These are phyloP conservation scores for Camelina hispida DNA, from an alignment of 345 rosid genomes.

Conservation along the genomic window DNA sequence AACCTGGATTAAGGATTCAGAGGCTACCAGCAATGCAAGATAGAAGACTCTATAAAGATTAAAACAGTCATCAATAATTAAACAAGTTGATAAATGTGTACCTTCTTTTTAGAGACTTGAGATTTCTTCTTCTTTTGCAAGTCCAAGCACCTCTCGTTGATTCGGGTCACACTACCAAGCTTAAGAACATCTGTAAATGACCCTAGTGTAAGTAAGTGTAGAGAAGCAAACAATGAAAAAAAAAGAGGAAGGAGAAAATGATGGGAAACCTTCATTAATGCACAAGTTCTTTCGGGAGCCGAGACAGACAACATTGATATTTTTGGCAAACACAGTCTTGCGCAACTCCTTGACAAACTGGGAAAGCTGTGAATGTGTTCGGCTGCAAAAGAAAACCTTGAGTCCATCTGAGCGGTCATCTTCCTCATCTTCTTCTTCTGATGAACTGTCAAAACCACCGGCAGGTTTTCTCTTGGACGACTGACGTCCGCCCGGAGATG, in stretches of 20 bases:
- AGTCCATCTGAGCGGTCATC: slow-evolving; percentile 51
- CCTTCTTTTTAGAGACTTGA: slow-evolving; percentile 72
- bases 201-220: slow-evolving; percentile 26
- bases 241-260: neutral
- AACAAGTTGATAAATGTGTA: slow-evolving; percentile 34
- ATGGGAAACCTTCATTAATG: slow-evolving; percentile 72
- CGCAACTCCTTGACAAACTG: slow-evolving; percentile 84
- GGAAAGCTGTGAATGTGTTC: slow-evolving; percentile 93
- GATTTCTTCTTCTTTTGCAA: slow-evolving; percentile 71
- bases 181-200: slow-evolving; percentile 65
- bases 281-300: slow-evolving; percentile 91
- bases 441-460: slow-evolving; percentile 49
- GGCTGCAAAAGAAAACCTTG: slow-evolving; percentile 85
- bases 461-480: slow-evolving; percentile 62
- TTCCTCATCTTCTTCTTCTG: slow-evolving; percentile 77
- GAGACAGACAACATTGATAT: slow-evolving; percentile 65
- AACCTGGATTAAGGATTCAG: neutral
- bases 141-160: slow-evolving; percentile 89
- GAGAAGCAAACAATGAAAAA: neutral
- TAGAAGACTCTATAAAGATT: neutral
- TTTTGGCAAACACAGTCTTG: slow-evolving; percentile 64
- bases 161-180: slow-evolving; percentile 63
- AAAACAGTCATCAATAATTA: neutral
- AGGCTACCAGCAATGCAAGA: slow-evolving; percentile 9
- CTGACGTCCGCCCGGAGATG: slow-evolving; percentile 39